A percentile compares a stretch with the other conserved stretches of the same genome.
Conservation (phyloP, 2,329 filamentous ascomycete species). For the Graphilbum fragrans region DNA sequence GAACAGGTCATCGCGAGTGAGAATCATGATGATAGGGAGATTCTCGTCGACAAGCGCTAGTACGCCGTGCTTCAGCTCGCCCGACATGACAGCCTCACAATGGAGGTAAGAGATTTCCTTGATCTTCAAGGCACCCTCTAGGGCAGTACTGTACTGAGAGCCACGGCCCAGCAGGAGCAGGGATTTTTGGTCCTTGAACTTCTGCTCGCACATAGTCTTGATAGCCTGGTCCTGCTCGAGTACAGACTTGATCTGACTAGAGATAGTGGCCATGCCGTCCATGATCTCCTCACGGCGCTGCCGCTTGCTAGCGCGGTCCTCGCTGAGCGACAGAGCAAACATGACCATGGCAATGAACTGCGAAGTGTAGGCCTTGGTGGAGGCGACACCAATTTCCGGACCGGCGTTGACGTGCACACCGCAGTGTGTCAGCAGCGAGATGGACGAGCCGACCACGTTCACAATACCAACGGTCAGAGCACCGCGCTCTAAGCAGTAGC, state of each 20-base stretch:
- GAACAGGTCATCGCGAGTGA: conserved; percentile 92
- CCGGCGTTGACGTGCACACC: conserved; percentile 99
- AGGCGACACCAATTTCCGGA: conserved; percentile 96
- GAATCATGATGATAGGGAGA: conserved; percentile 98
- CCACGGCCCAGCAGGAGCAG: conserved; percentile 87
- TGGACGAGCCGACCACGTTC: conserved; percentile 96
- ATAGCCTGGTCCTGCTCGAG: conserved; percentile 85
- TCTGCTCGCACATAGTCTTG: conserved; percentile 85
- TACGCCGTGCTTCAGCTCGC: conserved; percentile 98
- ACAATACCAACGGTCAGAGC: conserved; percentile 96
- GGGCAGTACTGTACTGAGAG: conserved; percentile 90
- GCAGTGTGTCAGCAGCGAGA: conserved; percentile 95
- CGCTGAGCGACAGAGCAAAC: conserved; percentile 92
- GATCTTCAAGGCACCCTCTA: conserved; percentile 97
- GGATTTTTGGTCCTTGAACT: conserved; percentile 95
- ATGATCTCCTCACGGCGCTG: conserved; percentile 91
- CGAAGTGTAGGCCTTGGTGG: conserved; percentile 98
- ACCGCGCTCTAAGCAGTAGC: conserved; percentile 96
- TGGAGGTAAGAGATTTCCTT: conserved; percentile 99
- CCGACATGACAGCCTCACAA: conserved; percentile 99
- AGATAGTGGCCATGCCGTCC: conserved; percentile 78
- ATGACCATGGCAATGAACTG: conserved; percentile 99
- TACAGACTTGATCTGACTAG: conserved; percentile 83
- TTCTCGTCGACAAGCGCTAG: conserved; percentile 96
- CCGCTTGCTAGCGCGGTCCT: conserved; percentile 92